Evolutionary conservation across 805 yeast species (phyloP), one percentile per base, ranked within the genome.

Genomic region (Tanozyma kutaoensis): DNA sequence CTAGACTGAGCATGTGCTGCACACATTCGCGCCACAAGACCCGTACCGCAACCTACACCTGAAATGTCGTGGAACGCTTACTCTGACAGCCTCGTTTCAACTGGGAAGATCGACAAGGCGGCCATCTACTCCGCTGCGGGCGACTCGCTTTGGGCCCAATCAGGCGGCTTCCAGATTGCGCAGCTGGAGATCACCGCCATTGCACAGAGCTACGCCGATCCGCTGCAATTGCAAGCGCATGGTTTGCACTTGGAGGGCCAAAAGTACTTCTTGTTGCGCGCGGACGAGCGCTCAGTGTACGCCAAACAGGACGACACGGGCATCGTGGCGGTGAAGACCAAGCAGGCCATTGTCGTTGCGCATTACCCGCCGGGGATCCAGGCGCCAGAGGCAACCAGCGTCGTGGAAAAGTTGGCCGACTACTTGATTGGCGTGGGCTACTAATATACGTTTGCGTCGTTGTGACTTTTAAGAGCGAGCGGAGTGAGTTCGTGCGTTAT

Each of bases 341-440:
- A 74, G 48, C 97, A 88, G 58, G 85, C 96, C 17, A 73, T 91
- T 31, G 58, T 91, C 47, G 59, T 91, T 42, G 95, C 91, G n/a
- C 97, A 91, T 55, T 91, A 91, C 50, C 91, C 93, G 11, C 71
- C 80, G 9, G 86, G 86, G 30, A 78, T 81, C 25, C 88, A 76
- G 52, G 82, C 97, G 18, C 95, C 94, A 42, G 95, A 82, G 50
- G 97, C 97, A 28, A 80, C 96, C 33, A 72, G 78, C 45, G 80
- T 86, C 37, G 95, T 88, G 31, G 98, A 91, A 55, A 88, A 84
- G 48, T 68, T 91, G 62, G 97, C 94, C 25, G 97, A 91, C 52
- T 86, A 91, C 49, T 69, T 91, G 58, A 84, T 88, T 50, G 64
- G 84, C 45, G 88, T 79, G 29, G 80, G 84, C 32, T 86, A 81